phyloP scores from a whole-genome alignment of 2,329 filamentous ascomycete species.

The Colletotrichum sp. region DNA sequence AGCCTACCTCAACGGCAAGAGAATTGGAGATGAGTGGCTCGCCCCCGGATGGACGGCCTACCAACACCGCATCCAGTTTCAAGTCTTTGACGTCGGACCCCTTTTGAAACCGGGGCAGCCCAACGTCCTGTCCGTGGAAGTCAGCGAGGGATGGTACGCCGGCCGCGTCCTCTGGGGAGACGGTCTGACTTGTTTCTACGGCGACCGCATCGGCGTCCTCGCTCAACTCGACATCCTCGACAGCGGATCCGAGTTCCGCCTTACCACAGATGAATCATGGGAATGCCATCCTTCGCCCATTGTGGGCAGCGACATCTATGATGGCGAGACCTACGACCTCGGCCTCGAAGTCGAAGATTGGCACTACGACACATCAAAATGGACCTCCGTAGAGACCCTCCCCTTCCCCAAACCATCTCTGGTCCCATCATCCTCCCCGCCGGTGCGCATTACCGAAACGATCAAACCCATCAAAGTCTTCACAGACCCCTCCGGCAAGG shows the following conservation, averaged over 20 bases:
- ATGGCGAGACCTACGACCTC: conserved; percentile 57
- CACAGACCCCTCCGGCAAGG: conserved; percentile 43
- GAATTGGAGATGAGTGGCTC: conserved; percentile 33
- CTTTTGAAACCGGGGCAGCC: conserved; percentile 26
- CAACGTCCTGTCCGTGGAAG: conserved; percentile 50
- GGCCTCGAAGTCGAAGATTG: conserved; percentile 27
- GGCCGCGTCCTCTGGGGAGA: conserved; percentile 26
- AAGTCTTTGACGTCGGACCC: conserved; percentile 45
- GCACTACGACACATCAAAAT: conserved; percentile 28
- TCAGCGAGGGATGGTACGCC: conserved; percentile 58
- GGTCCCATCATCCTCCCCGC: conserved; percentile 44
- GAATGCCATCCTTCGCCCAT: conserved; percentile 34
- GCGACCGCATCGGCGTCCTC: conserved; percentile 41
- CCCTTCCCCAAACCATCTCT: conserved; percentile 36
- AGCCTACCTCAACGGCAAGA: conserved; percentile 41
- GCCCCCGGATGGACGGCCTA: conserved; percentile 52
- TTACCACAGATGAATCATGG: conserved; percentile 46
- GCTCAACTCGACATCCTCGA: conserved; percentile 41
- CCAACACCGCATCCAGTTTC: conserved; percentile 45
- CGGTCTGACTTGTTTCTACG: conserved; percentile 36
- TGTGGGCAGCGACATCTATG: conserved; percentile 49
- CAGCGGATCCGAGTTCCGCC: conserved; percentile 25
- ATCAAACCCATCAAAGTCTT: conserved; percentile 33
- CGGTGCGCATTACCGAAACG: conserved; percentile 41
- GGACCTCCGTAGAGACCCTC: conserved; percentile 32